Percentiles rank a stretch among this genome's conserved stretches.
phyloP scores from a whole-genome alignment of 1,284 basidiomycete species.

The Earliella scabrosa region DNA sequence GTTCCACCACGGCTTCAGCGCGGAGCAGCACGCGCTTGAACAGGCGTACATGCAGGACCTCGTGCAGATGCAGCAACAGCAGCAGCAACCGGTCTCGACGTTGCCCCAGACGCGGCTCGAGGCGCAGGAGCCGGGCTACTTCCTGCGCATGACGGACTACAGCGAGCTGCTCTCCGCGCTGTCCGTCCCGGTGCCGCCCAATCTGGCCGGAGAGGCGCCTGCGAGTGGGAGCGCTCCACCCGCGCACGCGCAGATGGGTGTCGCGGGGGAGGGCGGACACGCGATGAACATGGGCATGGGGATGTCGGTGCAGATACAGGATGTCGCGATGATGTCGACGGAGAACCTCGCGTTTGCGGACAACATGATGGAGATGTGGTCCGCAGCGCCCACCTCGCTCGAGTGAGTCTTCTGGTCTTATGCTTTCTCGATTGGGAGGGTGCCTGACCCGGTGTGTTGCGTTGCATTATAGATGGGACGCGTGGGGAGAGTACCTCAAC shows the following conservation, averaged over 20 bases:
- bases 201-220: too few species aligned
- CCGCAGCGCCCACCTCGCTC: conserved; percentile 5
- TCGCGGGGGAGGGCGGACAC: background rate
- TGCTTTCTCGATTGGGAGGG: background rate
- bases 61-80: too few species aligned
- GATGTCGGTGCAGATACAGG: too few species aligned
- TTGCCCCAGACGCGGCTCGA: too few species aligned
- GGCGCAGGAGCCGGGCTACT: background rate
- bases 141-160: conserved; percentile 2
- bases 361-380: conserved; percentile 15
- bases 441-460: background rate
- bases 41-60: background rate
- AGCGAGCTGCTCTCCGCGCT: conserved; percentile 7
- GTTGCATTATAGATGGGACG: conserved; percentile 12
- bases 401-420: background rate
- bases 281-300: too few species aligned
- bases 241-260: background rate
- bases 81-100: too few species aligned
- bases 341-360: conserved; percentile 8
- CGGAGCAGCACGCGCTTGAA: background rate
- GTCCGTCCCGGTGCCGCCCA: too few species aligned
- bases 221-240: background rate
- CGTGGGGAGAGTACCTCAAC: conserved; percentile 18
- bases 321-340: conserved; percentile 5
- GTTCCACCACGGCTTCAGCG: conserved; percentile 17